Base-by-base conservation (phyloP, 2,329 filamentous ascomycete genomes). In the Zymoseptoria crescenta region DNA sequence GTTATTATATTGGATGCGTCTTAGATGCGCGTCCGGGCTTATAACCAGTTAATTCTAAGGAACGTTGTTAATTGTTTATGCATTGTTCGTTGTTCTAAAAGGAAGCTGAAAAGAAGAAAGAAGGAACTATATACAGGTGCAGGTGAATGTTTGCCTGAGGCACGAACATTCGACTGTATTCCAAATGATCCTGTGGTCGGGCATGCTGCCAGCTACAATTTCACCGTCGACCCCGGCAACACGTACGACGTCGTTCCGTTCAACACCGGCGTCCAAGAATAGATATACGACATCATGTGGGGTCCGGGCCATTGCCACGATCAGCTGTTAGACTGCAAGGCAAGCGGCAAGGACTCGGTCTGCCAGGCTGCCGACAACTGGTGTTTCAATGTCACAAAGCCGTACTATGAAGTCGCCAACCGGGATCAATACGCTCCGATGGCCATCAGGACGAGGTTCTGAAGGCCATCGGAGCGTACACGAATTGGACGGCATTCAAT, bases 371-470 rank as follows among this genome's bases (percentile, higher is more conserved):
- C 84, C 1, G 82, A 85, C 68, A 72, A 71, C 58, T 85, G 83
- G 70, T 87, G 83, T 72, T 60, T 73, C 55, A 74, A 83, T 28
- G 81, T 86, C 2, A 81, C 86, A 63, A 65, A 62, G 16, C 64
- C 82, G 16, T 81, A 80, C 56, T 81, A 83, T 65, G 69, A 71
- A n/a, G 77, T 80, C 61, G 72, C 79, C 0, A 75, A 75, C 1
- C 77, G 83, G 45, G 81, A 85, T 69, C 79, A 83, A 65, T 85
- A 85, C 68, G 84, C 85, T 67, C 82, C 82, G 0, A 86, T 86
- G 68, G 83, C 83, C 0, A 80, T 70, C 76, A 75, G 1, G 73
- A 78, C 0, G 68, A 74, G 9, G 77, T 85, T 1, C 82, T 82
- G 63, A 67, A 73, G n/a, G 83, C 83, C 0, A 80, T 87, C 57